Evolutionary conservation across 2,329 filamentous ascomycete species (phyloP).

Genomic region (Alternaria triticimaculans): DNA sequence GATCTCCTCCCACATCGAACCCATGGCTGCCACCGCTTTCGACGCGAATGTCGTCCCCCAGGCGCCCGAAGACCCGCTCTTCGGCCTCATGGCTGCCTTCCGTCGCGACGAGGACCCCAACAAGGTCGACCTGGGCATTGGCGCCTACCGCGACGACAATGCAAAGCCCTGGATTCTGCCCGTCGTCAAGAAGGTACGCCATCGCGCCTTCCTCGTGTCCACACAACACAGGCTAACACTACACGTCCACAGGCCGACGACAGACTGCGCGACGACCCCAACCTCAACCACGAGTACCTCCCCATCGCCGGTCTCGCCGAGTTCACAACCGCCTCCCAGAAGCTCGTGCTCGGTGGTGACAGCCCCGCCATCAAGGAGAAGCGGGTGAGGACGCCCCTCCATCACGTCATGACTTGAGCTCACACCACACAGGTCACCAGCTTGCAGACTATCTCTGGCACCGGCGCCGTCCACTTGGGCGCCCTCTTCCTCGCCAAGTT

Average conservation of each 20-base stretch:
- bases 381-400: slow-evolving; percentile 60
- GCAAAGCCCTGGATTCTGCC: slow-evolving; percentile 97
- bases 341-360: slow-evolving; percentile 81
- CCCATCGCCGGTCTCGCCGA: slow-evolving; percentile 87
- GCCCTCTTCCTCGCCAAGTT: slow-evolving; percentile 94
- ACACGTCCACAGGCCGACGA: slow-evolving; percentile 77
- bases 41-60: slow-evolving; percentile 79
- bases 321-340: slow-evolving; percentile 89
- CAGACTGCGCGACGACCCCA: slow-evolving; percentile 83
- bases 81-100: slow-evolving; percentile 89
- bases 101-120: slow-evolving; percentile 74
- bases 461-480: slow-evolving; percentile 91
- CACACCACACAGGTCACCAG: slow-evolving; percentile 64
- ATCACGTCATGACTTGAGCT: slow-evolving; percentile 34
- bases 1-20: slow-evolving; percentile 74
- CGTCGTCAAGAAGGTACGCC: slow-evolving; percentile 88
- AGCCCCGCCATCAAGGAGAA: slow-evolving; percentile 85
- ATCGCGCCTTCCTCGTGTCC: background rate
- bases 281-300: slow-evolving; percentile 97
- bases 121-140: slow-evolving; percentile 95
- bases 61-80: slow-evolving; percentile 93
- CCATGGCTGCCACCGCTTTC: slow-evolving; percentile 70
- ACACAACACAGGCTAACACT: background rate
- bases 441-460: slow-evolving; percentile 95
- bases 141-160: slow-evolving; percentile 92